Evolutionary conservation across 768 basidiomycete genomes (phyloP).

Genomic region (Crepidotus variabilis): DNA sequence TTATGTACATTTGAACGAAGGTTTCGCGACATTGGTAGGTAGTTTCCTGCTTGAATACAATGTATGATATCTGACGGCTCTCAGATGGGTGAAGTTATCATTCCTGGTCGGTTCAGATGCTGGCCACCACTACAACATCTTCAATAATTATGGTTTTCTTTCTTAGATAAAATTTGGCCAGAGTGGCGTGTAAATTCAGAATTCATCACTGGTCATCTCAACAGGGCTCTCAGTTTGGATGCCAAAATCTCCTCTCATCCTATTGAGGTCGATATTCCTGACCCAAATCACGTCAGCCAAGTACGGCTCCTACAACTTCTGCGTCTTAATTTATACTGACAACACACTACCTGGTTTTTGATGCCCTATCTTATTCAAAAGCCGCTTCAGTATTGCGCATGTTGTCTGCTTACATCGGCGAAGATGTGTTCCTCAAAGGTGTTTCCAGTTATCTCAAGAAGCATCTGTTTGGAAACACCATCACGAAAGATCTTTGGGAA

Average conservation of each 20-base stretch:
- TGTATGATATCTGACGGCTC: not conserved
- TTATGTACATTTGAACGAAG: conserved; percentile 79
- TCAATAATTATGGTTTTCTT: not conserved
- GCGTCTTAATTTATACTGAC: too few relatives aligned
- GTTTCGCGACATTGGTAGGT: conserved; percentile 78
- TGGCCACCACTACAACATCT: too few relatives aligned
- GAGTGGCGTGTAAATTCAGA: conserved; percentile 83
- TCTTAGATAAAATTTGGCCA: conserved; percentile 55
- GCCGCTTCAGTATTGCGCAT: conserved; percentile 91
- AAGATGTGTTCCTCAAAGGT: conserved; percentile 82
- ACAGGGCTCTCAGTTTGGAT: conserved; percentile 75
- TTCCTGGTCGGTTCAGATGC: conserved; percentile 50
- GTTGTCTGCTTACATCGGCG: conserved; percentile 84
- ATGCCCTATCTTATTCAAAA: conserved; percentile 83
- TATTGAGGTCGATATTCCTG: conserved; percentile 86
- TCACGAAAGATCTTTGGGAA: conserved; percentile 84
- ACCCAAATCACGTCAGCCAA: conserved; percentile 81
- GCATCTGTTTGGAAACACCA: conserved; percentile 79
- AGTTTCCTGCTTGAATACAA: not conserved
- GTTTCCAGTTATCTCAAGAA: conserved; percentile 92
- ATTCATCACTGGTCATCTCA: conserved; percentile 78
- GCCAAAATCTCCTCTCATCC: conserved; percentile 87
- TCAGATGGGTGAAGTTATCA: conserved; percentile 85
- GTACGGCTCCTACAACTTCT: too few relatives aligned
- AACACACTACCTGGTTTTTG: conserved; percentile 71